A percentile compares a stretch with the other conserved stretches of the same genome.
Conservation (phyloP, 2,329 filamentous ascomycete species). For the Phyllosticta citriasiana region DNA sequence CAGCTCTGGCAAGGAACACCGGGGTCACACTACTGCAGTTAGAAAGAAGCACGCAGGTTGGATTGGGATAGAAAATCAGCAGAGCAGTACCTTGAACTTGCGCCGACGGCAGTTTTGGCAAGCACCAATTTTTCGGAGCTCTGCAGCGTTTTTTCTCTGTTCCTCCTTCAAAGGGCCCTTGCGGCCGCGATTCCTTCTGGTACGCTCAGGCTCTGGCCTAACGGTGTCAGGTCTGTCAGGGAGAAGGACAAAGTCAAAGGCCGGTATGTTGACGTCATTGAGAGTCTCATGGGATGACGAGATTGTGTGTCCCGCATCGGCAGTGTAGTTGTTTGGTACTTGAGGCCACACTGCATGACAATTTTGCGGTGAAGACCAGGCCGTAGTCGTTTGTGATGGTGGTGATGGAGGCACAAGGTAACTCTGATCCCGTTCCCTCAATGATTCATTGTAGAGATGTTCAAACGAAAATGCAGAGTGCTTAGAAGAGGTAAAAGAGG, state of each 20-base stretch:
- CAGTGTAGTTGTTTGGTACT: not conserved
- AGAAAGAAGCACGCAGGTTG: not conserved
- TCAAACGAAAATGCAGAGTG: not conserved
- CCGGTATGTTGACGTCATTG: not conserved
- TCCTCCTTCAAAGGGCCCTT: conserved; percentile 23
- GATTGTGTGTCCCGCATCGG: not conserved
- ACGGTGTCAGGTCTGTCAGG: not conserved
- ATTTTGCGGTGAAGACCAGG: not conserved
- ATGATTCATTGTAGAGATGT: not conserved
- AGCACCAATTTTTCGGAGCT: conserved; percentile 26
- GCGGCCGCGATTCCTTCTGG: conserved; percentile 16
- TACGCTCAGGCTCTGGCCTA: not conserved
- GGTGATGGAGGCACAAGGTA: not conserved
- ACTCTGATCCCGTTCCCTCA: not conserved
- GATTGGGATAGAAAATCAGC: not conserved
- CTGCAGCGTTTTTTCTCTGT: conserved; percentile 25
- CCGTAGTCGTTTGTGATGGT: not conserved
- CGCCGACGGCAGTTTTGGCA: conserved; percentile 25
- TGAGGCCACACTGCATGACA: not conserved
- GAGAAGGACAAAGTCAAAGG: not conserved
- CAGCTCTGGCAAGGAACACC: conserved; percentile 30
- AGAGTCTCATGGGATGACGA: not conserved
- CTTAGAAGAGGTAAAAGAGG: conserved; percentile 1
- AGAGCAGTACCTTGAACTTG: conserved; percentile 22
- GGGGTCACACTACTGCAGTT: conserved; percentile 22